Evolutionary conservation across 768 basidiomycete genomes (phyloP), one percentile per base, ranked within the genome.

Genomic region (Pluteus cervinus): DNA sequence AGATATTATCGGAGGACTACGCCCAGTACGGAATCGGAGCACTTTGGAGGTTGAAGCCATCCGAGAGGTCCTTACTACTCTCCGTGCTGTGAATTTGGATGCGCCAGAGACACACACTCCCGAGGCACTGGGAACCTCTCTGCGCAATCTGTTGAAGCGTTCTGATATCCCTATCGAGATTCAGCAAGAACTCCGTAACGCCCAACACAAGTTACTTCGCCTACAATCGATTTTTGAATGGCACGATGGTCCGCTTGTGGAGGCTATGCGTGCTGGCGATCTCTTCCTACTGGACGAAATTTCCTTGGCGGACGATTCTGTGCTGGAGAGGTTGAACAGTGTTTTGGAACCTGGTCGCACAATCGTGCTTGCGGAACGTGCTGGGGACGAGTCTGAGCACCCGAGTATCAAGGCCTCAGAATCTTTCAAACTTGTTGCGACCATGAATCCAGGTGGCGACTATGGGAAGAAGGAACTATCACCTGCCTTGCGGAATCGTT

Each of bases 361-460:
- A 0, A 77, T 98, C 21, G 86, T 96, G 4, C 73, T 99, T 9
- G 96, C 96, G 1, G 96, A 99, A 58, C 84, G 81, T 31, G 91
- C 92, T 1, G 90, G 89, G 8, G 74, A 72, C 29, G 76, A 81
- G 42, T 65, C 76, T 8, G 81, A 80, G 22, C 69, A 82, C 44
- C 75, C 82, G 21, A 68, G 71, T 5, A 66, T 98, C 28, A 65
- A 60, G 14, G 93, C 91, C 6, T 55, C 63, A 5, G 62, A 71
- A 3, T 62, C 61, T 1, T 99, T 99, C 71, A 84, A 92, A 55
- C 77, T 99, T 24, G 68, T 97, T 0, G 91, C 96, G 2, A 98
- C 96, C 3, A 99, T 99, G 96, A 99, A 99, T 56, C 96, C 96
- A 0, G 96, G 96, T 14, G 96, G 96, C 10, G 96, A 99, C 53